These are phyloP conservation scores for Populus hybrid DNA, from an alignment of 441 rosid genomes.

Conservation along the genomic window DNA sequence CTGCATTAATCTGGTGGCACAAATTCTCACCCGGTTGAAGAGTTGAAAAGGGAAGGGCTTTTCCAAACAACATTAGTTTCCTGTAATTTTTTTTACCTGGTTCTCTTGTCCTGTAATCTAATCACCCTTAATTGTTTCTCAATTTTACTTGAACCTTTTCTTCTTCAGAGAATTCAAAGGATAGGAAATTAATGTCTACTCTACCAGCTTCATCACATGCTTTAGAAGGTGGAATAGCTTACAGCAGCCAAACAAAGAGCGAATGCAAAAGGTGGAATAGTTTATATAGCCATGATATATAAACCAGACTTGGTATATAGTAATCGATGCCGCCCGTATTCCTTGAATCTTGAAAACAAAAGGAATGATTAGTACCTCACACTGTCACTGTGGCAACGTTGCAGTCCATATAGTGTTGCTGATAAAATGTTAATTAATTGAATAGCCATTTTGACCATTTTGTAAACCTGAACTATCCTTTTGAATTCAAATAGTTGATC, in stretches of 20 bases:
- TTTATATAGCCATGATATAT: constrained; percentile 32
- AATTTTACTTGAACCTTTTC: not conserved
- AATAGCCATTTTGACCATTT: not conserved
- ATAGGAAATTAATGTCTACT: constrained; percentile 3
- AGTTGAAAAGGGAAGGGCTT: constrained; percentile 44
- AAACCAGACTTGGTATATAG: no score
- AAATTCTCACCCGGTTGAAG: constrained; percentile 49
- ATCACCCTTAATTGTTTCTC: not conserved
- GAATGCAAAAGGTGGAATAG: constrained; percentile 42
- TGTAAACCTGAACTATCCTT: not conserved
- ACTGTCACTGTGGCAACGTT: not conserved
- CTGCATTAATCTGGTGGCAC: constrained; percentile 43
- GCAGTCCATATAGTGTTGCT: not conserved
- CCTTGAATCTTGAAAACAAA: not conserved
- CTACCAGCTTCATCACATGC: constrained; percentile 17
- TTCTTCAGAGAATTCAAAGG: constrained; percentile 12
- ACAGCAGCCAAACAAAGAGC: not conserved
- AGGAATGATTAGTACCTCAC: not conserved
- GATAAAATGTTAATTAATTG: not conserved
- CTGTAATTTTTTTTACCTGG: constrained; percentile 16
- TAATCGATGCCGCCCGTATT: not conserved
- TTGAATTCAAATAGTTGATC: not conserved
- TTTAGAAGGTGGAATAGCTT: not conserved
- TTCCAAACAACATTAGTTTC: constrained; percentile 28
- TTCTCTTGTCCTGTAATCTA: not conserved